Base-by-base conservation (phyloP, 2,329 filamentous ascomycete genomes). In the Apiospora rasikravindrae region DNA sequence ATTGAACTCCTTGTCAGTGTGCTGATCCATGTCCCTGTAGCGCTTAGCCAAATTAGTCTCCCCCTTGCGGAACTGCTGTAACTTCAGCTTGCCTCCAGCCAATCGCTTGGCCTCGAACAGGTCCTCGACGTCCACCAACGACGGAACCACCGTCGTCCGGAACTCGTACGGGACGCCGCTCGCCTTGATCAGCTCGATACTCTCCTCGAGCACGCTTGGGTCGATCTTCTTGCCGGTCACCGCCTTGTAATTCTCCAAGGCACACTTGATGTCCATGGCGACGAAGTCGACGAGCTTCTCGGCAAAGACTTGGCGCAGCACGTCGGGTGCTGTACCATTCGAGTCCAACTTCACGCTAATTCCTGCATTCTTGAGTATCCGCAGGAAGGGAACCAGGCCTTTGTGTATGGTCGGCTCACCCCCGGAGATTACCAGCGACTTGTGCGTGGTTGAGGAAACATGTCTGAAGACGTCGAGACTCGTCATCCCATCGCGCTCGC, bases 241-340 rank as follows among this genome's bases (percentile, higher is more conserved):
- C 29, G 53, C 53, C 29, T 61, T 61, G 53, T 61, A 61, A 29
- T 61, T 61, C 53, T 61, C 53, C 29, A 61, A 29, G 7, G 53
- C 53, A 16, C 53, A 61, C 53, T 61, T 61, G 53, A 61, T 61
- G 29, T 61, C 53, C 53, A 61, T 61, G 53, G 53, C 53, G 53
- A 61, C 53, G 53, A 61, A 61, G 53, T 61, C 53, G 53, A 61
- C 53, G 7, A 61, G 53, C 29, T 37, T 61, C 29, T 61, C 53
- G 29, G 53, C 53, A 26, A 61, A 61, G 29, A 61, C 53, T 29
- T 61, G 16, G 2, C 29, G 53, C 53, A 61, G 53, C 53, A 61
- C 53, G 16, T 61, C 53, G 26, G 53, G 53, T 3, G 53, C 53
- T 29, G 53, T 61, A 29, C 53, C 53, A 16, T 61, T 61, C 53